These are phyloP conservation scores for Cryptosporidium ryanae DNA, from an alignment of 169 alveolate species.

Conservation along the genomic window DNA sequence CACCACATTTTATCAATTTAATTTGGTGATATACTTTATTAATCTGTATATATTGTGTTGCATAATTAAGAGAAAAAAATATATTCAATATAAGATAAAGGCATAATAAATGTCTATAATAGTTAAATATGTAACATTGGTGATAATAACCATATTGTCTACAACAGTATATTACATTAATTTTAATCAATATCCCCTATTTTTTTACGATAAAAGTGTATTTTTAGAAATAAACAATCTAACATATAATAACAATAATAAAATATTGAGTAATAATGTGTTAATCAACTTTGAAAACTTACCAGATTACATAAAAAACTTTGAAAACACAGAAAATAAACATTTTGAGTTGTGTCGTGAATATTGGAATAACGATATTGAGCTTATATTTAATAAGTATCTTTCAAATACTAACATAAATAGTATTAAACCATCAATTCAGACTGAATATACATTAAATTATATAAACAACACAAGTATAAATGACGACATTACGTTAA, in stretches of 20 bases:
- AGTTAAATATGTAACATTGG: too few species aligned
- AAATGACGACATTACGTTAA: slow-evolving; percentile 10
- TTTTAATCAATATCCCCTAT: background rate
- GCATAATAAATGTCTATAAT: background rate
- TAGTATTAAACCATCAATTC: slow-evolving; percentile 15
- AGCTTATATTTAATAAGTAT: background rate
- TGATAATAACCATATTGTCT: background rate
- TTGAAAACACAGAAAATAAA: background rate
- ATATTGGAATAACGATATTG: slow-evolving; percentile 18
- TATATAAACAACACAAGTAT: background rate
- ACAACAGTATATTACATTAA: background rate
- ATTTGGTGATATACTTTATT: too few species aligned
- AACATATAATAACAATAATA: background rate
- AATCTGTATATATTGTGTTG: too few species aligned
- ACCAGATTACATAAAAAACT: slow-evolving; percentile 3
- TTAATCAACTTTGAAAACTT: background rate
- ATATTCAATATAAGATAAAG: background rate
- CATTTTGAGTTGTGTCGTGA: background rate
- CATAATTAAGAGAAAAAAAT: too few species aligned
- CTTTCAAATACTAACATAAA: background rate
- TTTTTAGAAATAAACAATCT: background rate
- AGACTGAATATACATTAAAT: slow-evolving; percentile 11
- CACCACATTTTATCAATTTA: too few species aligned
- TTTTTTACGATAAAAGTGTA: background rate
- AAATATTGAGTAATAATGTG: background rate